Evolutionary conservation across 179 eudicot species (phyloP).

Genomic region (Beta macrorhiza): DNA sequence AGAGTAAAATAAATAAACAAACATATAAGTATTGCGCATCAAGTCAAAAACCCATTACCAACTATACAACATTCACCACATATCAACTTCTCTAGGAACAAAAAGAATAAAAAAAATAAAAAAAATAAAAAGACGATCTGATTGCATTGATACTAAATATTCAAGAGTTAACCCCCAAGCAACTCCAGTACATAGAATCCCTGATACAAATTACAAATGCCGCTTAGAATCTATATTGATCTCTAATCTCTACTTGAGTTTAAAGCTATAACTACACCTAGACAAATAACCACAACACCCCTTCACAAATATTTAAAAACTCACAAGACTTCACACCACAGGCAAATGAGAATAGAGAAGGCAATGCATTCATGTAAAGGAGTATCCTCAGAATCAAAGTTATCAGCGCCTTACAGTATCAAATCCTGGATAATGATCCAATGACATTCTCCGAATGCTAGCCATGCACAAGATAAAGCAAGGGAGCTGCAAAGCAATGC

Average conservation of each 20-base stretch:
- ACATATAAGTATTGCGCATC: background rate
- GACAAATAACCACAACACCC: background rate
- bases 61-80: background rate
- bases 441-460: constrained; percentile 71
- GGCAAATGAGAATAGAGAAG: background rate
- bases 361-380: background rate
- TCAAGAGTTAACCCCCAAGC: background rate
- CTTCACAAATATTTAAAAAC: background rate
- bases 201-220: background rate
- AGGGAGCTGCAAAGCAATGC: constrained; percentile 61
- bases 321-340: background rate
- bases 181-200: background rate
- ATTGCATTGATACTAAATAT: background rate
- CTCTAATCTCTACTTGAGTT: background rate
- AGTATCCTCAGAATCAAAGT: background rate
- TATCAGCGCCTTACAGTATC: constrained; percentile 63
- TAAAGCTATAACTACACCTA: background rate
- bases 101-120: background rate
- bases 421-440: constrained; percentile 83
- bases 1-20: constrained; percentile 3
- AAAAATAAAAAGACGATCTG: background rate
- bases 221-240: background rate
- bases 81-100: background rate
- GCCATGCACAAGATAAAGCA: constrained; percentile 80
- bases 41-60: background rate